Percentiles rank a stretch among this genome's conserved stretches.
These are phyloP conservation scores for Pelargonium australe DNA, from an alignment of 441 rosid species.

Conservation along the genomic window DNA sequence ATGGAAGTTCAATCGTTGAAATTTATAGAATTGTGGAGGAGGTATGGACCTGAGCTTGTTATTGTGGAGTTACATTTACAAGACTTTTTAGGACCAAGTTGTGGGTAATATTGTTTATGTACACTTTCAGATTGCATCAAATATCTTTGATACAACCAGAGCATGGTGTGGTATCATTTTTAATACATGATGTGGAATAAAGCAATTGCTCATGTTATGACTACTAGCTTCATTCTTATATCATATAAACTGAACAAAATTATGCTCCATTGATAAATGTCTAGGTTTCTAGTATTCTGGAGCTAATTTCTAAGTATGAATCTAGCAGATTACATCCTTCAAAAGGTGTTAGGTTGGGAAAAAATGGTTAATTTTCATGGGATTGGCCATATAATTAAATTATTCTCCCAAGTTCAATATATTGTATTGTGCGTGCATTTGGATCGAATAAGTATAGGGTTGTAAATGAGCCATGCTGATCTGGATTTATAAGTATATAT, in stretches of 20 bases:
- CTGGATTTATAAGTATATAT: background rate
- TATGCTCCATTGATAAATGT: background rate
- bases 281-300: conserved; percentile 1
- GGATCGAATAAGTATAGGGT: background rate
- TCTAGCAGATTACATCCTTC: background rate
- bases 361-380: background rate
- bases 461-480: background rate
- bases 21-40: conserved; percentile 94
- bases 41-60: conserved; percentile 35
- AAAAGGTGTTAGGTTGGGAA: background rate
- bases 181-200: background rate
- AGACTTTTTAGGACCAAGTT: background rate
- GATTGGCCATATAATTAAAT: background rate
- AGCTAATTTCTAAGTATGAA: background rate
- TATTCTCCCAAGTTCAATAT: background rate
- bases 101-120: conserved; percentile 6
- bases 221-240: background rate
- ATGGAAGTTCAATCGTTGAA: conserved; percentile 93
- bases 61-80: background rate
- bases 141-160: background rate
- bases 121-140: background rate
- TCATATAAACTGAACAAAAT: conserved; percentile 1
- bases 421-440: background rate
- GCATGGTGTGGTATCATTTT: background rate
- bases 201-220: background rate